Evolutionary conservation across 257 asterid genomes (phyloP), one percentile per base, ranked within the genome.

Genomic region (Verbascum thapsus): DNA sequence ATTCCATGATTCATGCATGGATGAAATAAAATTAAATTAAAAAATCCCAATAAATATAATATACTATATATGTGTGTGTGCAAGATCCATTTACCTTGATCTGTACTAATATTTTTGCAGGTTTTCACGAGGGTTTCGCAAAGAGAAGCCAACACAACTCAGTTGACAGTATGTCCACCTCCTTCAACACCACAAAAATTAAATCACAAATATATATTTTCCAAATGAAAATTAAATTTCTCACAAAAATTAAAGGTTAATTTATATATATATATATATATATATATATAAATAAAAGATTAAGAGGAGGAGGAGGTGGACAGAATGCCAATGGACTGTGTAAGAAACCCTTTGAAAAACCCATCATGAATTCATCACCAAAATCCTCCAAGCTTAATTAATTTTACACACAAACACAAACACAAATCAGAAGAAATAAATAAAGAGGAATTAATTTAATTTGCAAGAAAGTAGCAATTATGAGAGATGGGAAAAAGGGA

Each of bases 81-180:
- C 2, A 26, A 5, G 32, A 5, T 5, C 5, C 17, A 15, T 42
- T 42, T 42, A 42, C 48, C 48, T 42, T 42, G 57, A 58, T 47
- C 40, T 26, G 48, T 5, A 56, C 10, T 12, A 2, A 11, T n/a
- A n/a, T n/a, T n/a, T n/a, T n/a, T n/a, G 17, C 20, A 17, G 17
- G 5, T 1, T 19, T 76, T 81, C 96, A 86, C 61, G 84, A 74
- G 79, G 89, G 84, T 81, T 84, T 85, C 38, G 72, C 95, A 86
- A 88, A 88, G 96, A 75, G 90, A 82, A 79, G 54, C 88, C 80
- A 78, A 84, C 94, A 86, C 83, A 86, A 72, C 80, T 83, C 87
- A 56, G 80, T 86, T 88, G 96, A 77, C 96, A 86, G 83, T 82
- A 86, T 86, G 94, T 83, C 96, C 95, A 86, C 96, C 96, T 88